A percentile compares a stretch with the other conserved stretches of the same genome.
phyloP scores from a whole-genome alignment of 306 rosid species.

The Malus sieversii region DNA sequence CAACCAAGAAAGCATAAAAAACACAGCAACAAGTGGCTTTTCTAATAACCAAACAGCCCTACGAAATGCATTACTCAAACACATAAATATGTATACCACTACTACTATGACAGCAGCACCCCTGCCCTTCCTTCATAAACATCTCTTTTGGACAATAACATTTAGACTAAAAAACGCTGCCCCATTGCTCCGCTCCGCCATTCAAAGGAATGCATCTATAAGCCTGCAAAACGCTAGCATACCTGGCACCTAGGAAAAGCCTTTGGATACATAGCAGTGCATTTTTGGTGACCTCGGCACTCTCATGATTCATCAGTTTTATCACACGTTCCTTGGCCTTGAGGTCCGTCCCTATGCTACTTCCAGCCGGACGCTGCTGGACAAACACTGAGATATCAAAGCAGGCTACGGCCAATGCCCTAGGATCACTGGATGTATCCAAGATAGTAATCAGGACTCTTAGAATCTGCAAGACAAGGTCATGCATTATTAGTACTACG shows the following conservation, averaged over 20 bases:
- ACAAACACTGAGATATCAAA: conserved; percentile 88
- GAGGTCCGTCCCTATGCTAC: conserved; percentile 82
- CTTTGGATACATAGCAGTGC: conserved; percentile 94
- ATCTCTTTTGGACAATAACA: not conserved
- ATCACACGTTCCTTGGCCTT: conserved; percentile 96
- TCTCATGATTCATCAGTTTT: conserved; percentile 92
- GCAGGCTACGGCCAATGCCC: conserved; percentile 87
- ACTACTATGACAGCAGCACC: not conserved
- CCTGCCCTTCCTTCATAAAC: not conserved
- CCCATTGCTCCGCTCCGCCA: not conserved
- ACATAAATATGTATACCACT: not conserved
- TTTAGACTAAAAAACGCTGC: not conserved
- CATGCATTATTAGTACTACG: conserved; percentile 8
- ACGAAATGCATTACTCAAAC: not conserved
- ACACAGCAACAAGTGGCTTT: not conserved
- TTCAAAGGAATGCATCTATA: conserved; percentile 12
- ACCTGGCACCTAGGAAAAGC: conserved; percentile 93
- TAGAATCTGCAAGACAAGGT: conserved; percentile 55
- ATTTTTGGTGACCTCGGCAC: conserved; percentile 86
- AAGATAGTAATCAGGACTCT: conserved; percentile 85
- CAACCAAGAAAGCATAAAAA: not conserved
- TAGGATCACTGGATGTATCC: conserved; percentile 77
- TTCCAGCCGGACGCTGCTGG: conserved; percentile 77
- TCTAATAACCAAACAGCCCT: not conserved
- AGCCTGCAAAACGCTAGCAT: conserved; percentile 92